A percentile compares a stretch with the other conserved stretches of the same genome.
Evolutionary conservation across 2,329 filamentous ascomycete genomes (phyloP).

Genomic region (Podosphaera aphanis): DNA sequence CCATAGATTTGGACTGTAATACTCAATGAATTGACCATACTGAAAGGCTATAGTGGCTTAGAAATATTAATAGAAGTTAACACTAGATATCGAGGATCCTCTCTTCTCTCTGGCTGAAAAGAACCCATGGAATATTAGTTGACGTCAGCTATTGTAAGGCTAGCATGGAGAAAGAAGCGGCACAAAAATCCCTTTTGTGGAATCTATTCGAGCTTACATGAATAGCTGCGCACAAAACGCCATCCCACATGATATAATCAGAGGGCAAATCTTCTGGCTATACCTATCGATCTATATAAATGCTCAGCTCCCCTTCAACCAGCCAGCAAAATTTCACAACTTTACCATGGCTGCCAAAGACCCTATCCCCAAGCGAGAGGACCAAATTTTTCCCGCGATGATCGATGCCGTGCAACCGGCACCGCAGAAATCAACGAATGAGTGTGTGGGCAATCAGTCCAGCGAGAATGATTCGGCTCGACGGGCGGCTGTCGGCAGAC

Average conservation of each 20-base stretch:
- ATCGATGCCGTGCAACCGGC: neutral
- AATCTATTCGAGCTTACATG: neutral
- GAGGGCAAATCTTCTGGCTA: neutral
- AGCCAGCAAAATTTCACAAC: no score
- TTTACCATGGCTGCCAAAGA: neutral
- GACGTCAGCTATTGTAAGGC: neutral
- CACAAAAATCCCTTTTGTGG: neutral
- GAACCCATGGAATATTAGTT: neutral
- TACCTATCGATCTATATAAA: neutral
- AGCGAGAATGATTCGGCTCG: slow-evolving; percentile 16
- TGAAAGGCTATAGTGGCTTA: neutral
- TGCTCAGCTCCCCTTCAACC: neutral
- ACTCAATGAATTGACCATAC: neutral
- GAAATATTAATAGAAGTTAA: neutral
- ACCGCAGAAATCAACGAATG: neutral
- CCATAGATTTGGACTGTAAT: neutral
- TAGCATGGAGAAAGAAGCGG: neutral
- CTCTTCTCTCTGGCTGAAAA: neutral
- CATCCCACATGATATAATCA: neutral
- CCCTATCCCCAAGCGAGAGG: neutral
- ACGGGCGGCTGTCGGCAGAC: slow-evolving; percentile 31
- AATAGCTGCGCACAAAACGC: neutral
- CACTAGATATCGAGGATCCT: neutral
- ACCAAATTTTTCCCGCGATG: neutral
- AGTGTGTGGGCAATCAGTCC: neutral